Percentiles rank a stretch among this genome's conserved stretches.
Evolutionary conservation across 345 rosid genomes (phyloP).

Genomic region (Corymbia maculata): DNA sequence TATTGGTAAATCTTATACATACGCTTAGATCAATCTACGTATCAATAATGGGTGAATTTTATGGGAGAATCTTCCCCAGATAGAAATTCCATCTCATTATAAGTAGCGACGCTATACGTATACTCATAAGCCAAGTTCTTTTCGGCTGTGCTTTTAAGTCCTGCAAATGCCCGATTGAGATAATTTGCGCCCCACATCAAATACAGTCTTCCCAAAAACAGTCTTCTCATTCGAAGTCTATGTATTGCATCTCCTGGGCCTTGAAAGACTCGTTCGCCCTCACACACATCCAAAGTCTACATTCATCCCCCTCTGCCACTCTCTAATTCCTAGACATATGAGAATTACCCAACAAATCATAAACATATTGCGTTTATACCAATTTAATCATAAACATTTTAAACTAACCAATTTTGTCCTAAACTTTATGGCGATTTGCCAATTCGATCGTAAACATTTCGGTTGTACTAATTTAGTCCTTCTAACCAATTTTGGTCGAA

Average conservation of each 20-base stretch:
- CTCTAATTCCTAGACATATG: not conserved
- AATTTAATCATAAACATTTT: not conserved
- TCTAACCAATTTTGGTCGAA: no score
- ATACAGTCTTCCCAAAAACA: not conserved
- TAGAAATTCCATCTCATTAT: not conserved
- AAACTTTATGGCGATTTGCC: no score
- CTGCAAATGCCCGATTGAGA: not conserved
- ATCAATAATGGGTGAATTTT: not conserved
- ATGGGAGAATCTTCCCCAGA: not conserved
- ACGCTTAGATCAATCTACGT: not conserved
- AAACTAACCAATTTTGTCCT: no score
- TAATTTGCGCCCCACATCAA: not conserved
- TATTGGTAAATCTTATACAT: not conserved
- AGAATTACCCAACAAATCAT: not conserved
- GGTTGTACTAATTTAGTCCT: no score
- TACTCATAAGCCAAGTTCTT: not conserved
- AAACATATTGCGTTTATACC: no score
- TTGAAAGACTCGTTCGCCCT: not conserved
- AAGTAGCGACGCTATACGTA: not conserved
- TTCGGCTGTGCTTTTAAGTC: not conserved
- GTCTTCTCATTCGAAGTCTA: not conserved
- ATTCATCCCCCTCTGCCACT: not conserved
- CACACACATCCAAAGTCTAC: not conserved
- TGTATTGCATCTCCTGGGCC: not conserved
- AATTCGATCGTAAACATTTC: accelerated